A percentile compares a stretch with the other conserved stretches of the same genome.
These are phyloP conservation scores for Cordyceps sp. DNA, from an alignment of 2,329 filamentous ascomycete species.

Conservation along the genomic window DNA sequence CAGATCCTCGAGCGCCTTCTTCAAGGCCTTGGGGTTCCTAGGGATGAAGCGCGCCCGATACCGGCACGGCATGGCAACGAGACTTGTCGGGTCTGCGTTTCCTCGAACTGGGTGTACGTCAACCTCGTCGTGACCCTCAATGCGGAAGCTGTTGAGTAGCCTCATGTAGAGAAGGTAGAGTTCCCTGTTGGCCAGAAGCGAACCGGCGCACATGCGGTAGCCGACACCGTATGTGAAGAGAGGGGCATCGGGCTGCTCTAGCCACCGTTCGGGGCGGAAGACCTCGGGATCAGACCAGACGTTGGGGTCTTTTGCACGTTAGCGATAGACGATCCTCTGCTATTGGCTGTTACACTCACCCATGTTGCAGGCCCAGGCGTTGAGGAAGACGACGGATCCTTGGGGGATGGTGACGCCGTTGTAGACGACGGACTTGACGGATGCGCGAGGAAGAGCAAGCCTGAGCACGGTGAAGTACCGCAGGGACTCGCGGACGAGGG, in stretches of 20 bases:
- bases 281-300: slow-evolving; percentile 5
- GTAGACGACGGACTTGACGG: slow-evolving; percentile 42
- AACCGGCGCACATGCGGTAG: slow-evolving; percentile 50
- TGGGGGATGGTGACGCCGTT: slow-evolving; percentile 40
- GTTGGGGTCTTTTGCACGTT: slow-evolving; percentile 25
- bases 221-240: slow-evolving; percentile 50
- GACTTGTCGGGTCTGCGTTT: slow-evolving; percentile 41
- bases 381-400: slow-evolving; percentile 47
- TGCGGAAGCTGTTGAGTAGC: slow-evolving; percentile 42
- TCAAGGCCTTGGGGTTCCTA: slow-evolving; percentile 10
- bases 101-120: slow-evolving; percentile 43
- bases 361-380: slow-evolving; percentile 55
- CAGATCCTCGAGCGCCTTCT: not conserved
- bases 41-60: slow-evolving; percentile 44
- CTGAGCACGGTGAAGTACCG: slow-evolving; percentile 47
- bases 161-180: slow-evolving; percentile 48
- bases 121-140: slow-evolving; percentile 34
- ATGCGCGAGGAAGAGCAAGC: slow-evolving; percentile 43
- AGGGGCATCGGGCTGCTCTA: slow-evolving; percentile 38
- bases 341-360: too few species aligned
- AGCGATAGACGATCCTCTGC: too few species aligned
- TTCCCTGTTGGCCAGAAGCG: slow-evolving; percentile 23
- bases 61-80: slow-evolving; percentile 41
- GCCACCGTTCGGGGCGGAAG: slow-evolving; percentile 8
- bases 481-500: slow-evolving; percentile 44